Percentiles rank a stretch among this genome's conserved stretches.
These are phyloP conservation scores for Tuber umbilicatum DNA, from an alignment of 495 filamentous ascomycete species.

Conservation along the genomic window DNA sequence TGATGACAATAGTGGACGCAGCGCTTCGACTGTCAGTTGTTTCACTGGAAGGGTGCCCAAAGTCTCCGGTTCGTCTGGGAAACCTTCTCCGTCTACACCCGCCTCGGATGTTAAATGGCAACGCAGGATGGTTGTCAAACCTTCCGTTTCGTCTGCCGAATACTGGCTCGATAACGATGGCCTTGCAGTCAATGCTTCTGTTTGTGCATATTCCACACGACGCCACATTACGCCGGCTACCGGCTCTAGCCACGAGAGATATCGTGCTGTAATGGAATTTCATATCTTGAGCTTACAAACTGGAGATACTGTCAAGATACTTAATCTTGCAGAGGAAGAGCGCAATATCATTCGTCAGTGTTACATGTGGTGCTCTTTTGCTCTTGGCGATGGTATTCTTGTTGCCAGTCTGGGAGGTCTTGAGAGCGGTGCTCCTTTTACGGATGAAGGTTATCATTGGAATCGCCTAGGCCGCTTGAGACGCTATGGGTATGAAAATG, in stretches of 20 bases:
- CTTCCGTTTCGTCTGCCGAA: slow-evolving; percentile 13
- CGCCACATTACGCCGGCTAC: slow-evolving; percentile 24
- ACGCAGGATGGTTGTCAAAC: slow-evolving; percentile 30
- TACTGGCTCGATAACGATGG: slow-evolving; percentile 41
- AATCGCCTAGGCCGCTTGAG: slow-evolving; percentile 7
- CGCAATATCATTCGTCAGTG: slow-evolving; percentile 20
- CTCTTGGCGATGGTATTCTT: slow-evolving; percentile 31
- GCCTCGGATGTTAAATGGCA: slow-evolving; percentile 16
- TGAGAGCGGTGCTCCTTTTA: slow-evolving; percentile 7
- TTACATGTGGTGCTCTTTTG: slow-evolving; percentile 39
- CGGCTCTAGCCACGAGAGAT: background rate
- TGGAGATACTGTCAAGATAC: slow-evolving; percentile 31
- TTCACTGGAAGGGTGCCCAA: slow-evolving; percentile 20
- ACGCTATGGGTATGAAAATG: slow-evolving; percentile 33
- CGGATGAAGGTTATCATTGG: slow-evolving; percentile 20
- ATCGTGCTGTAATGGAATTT: slow-evolving; percentile 36
- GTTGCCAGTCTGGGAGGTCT: slow-evolving; percentile 31
- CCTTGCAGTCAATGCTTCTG: slow-evolving; percentile 26
- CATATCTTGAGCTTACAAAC: slow-evolving; percentile 31
- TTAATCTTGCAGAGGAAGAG: slow-evolving; percentile 36
- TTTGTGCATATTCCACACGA: slow-evolving; percentile 36
- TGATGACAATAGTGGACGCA: slow-evolving; percentile 30
- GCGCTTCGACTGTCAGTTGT: slow-evolving; percentile 31
- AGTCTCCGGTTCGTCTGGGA: background rate
- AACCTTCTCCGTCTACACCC: background rate